Evolutionary conservation across 2,329 filamentous ascomycete genomes (phyloP).

Genomic region (Penicillium sp.): DNA sequence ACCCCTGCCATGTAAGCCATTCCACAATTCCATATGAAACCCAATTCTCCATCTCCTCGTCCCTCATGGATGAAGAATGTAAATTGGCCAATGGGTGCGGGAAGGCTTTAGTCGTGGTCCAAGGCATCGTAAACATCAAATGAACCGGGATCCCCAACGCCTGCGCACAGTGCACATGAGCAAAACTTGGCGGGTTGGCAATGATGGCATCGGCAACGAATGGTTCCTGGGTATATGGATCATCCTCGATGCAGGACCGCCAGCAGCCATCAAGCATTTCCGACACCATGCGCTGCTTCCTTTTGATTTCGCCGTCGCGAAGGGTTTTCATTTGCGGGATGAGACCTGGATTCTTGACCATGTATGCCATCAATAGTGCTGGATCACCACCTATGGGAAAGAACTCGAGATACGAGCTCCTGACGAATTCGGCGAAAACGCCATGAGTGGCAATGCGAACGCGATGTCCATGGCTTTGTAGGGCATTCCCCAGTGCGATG

Average conservation of each 20-base stretch:
- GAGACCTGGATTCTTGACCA: conserved; percentile 82
- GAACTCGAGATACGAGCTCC: conserved; percentile 67
- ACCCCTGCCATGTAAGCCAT: conserved; percentile 7
- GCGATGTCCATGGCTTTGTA: conserved; percentile 57
- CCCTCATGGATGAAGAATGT: neutral
- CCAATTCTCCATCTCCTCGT: neutral
- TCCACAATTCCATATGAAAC: conserved; percentile 3
- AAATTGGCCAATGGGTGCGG: conserved; percentile 3
- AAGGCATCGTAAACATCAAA: conserved; percentile 18
- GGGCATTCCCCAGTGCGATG: conserved; percentile 59
- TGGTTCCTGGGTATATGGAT: neutral
- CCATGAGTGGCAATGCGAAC: conserved; percentile 68
- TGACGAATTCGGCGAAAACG: conserved; percentile 62
- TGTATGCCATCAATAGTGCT: conserved; percentile 74
- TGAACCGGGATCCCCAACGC: conserved; percentile 32
- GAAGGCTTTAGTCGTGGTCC: conserved; percentile 2
- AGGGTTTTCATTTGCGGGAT: conserved; percentile 77
- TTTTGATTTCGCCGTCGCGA: conserved; percentile 69
- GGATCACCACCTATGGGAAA: conserved; percentile 72
- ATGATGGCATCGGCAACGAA: conserved; percentile 38
- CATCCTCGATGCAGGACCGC: conserved; percentile 65
- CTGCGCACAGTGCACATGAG: conserved; percentile 36
- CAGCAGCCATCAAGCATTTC: conserved; percentile 73
- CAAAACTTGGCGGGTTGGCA: conserved; percentile 37
- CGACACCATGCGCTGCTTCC: conserved; percentile 66